These are phyloP conservation scores for Eucalyptus cloeziana DNA, from an alignment of 345 rosid genomes.

Conservation along the genomic window DNA sequence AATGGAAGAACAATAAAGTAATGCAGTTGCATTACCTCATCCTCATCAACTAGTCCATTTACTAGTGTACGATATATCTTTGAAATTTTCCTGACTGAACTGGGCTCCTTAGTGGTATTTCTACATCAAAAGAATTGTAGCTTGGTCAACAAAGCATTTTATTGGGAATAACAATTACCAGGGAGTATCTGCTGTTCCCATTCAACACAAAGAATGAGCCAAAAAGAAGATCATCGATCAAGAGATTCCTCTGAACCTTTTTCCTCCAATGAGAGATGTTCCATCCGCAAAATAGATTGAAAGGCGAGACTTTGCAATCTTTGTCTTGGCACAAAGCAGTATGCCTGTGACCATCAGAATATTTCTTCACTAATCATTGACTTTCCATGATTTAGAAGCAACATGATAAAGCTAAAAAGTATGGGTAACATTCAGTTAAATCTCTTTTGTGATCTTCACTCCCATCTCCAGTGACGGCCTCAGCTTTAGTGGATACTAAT, in stretches of 20 bases:
- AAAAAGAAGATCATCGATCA: background rate
- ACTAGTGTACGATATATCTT: conserved; percentile 77
- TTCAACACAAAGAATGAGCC: background rate
- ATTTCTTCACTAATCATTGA: background rate
- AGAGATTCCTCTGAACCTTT: conserved; percentile 23
- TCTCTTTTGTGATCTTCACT: background rate
- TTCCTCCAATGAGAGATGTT: conserved; percentile 40
- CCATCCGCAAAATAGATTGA: conserved; percentile 82
- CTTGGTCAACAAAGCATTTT: background rate
- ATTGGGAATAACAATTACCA: background rate
- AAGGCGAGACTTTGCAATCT: conserved; percentile 60
- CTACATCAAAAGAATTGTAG: background rate
- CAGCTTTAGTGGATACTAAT: background rate
- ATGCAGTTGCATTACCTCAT: conserved; percentile 31
- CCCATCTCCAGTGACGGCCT: background rate
- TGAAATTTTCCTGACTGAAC: conserved; percentile 36
- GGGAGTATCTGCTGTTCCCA: background rate
- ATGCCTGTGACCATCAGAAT: conserved; percentile 34
- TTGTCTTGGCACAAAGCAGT: conserved; percentile 89
- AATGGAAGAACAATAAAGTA: background rate
- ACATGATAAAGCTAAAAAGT: background rate
- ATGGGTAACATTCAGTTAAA: background rate
- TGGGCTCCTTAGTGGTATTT: conserved; percentile 7
- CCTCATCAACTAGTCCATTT: conserved; percentile 45
- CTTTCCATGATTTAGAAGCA: background rate